Percentiles rank a stretch among this genome's conserved stretches.
Evolutionary conservation across 257 asterid species (phyloP).

Genomic region (Oldenlandia corymbosa): DNA sequence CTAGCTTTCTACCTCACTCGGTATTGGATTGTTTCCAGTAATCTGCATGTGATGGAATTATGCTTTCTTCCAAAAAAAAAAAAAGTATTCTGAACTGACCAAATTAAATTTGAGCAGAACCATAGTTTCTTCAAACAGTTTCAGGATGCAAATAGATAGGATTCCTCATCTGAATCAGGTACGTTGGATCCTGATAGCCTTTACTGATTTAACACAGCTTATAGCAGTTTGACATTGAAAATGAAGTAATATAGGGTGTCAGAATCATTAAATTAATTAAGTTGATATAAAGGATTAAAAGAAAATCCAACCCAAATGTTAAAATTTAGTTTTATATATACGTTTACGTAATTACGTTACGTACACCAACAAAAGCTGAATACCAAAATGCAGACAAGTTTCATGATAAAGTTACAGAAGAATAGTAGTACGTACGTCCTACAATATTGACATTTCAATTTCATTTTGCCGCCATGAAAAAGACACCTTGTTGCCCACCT

Average conservation of each 20-base stretch:
- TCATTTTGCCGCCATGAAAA: not conserved
- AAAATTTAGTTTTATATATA: not conserved
- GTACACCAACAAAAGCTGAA: not conserved
- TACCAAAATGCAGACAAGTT: not conserved
- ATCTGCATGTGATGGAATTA: no score
- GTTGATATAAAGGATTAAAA: not conserved
- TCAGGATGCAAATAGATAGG: conserved; percentile 96
- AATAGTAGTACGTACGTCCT: no score
- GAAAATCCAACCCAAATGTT: not conserved
- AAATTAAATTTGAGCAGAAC: conserved; percentile 93
- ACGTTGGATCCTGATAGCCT: conserved; percentile 92
- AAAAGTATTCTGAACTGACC: conserved; percentile 40
- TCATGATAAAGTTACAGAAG: not conserved
- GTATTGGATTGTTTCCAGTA: no score
- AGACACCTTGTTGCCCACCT: conserved; percentile 87
- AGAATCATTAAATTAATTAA: not conserved
- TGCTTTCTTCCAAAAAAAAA: no score
- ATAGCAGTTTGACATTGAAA: conserved; percentile 89
- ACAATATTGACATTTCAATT: not conserved
- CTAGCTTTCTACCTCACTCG: no score
- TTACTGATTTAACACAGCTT: conserved; percentile 70
- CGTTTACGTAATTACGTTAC: not conserved
- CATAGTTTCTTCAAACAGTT: conserved; percentile 92
- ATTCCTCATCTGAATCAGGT: conserved; percentile 82
- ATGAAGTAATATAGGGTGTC: conserved; percentile 9